phyloP scores from a whole-genome alignment of 2,329 filamentous ascomycete species.

The Incumbomyces lentus region DNA sequence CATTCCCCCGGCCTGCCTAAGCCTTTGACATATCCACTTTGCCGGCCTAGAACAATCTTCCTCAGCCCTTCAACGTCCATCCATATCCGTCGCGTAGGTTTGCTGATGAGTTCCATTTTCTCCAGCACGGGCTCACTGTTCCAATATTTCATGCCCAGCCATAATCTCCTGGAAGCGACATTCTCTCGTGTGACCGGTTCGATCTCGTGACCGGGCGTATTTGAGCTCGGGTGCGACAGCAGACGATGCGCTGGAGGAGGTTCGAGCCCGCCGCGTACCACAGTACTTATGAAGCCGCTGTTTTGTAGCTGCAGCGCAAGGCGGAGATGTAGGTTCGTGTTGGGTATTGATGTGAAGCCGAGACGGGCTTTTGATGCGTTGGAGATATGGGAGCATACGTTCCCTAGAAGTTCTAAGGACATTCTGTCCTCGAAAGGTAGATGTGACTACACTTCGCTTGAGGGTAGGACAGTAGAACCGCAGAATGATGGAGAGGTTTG shows the following conservation, averaged over 20 bases:
- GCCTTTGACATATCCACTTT: constrained; percentile 57
- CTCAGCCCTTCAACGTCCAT: constrained; percentile 53
- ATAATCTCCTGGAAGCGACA: constrained; percentile 63
- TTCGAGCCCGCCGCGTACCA: constrained; percentile 60
- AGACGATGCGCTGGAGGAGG: constrained; percentile 45
- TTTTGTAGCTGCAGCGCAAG: constrained; percentile 70
- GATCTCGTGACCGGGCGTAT: constrained; percentile 24
- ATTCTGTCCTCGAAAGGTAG: constrained; percentile 31
- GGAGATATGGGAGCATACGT: constrained; percentile 83
- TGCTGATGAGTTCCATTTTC: constrained; percentile 57
- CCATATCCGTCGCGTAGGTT: constrained; percentile 62
- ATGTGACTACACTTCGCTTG: too few species aligned
- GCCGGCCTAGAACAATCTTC: constrained; percentile 57
- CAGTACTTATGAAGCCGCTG: constrained; percentile 68
- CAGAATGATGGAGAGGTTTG: too few species aligned
- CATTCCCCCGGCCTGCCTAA: constrained; percentile 68
- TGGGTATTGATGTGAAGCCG: constrained; percentile 70
- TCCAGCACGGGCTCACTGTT: constrained; percentile 68
- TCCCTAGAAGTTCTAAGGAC: constrained; percentile 63
- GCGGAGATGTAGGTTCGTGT: constrained; percentile 68
- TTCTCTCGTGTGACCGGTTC: constrained; percentile 58
- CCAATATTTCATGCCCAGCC: constrained; percentile 87
- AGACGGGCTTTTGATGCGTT: constrained; percentile 79
- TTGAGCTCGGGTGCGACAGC: constrained; percentile 40
- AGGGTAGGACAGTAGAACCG: too few species aligned